These are phyloP conservation scores for Schizochytrium sp. DNA, from an alignment of 108 stramenopile genomes.

Conservation along the genomic window DNA sequence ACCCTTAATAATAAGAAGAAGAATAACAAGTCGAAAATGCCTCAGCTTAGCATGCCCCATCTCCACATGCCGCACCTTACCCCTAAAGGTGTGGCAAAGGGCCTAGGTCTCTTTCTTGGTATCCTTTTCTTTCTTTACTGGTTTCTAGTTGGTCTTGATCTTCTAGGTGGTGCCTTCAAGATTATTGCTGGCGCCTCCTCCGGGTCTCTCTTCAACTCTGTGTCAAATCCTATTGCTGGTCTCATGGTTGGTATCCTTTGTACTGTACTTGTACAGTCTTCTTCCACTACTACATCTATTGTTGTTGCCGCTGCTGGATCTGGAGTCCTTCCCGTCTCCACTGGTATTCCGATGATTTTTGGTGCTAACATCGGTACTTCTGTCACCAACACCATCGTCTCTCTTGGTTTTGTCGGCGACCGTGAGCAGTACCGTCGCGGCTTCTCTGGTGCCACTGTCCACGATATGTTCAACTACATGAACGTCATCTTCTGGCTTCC, in stretches of 20 bases:
- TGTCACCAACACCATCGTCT: background rate
- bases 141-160: background rate
- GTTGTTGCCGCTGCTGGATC: background rate
- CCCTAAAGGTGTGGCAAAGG: background rate
- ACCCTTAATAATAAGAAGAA: too few species aligned
- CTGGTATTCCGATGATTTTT: too few species aligned
- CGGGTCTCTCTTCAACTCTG: background rate
- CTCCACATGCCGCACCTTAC: background rate
- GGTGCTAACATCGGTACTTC: too few species aligned
- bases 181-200: constrained; percentile 11
- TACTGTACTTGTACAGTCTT: constrained; percentile 18
- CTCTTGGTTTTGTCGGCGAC: constrained; percentile 7
- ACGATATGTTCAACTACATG: background rate
- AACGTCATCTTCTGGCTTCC: background rate
- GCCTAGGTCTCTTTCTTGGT: background rate
- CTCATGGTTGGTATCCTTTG: constrained; percentile 13
- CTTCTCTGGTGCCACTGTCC: background rate
- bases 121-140: constrained; percentile 19
- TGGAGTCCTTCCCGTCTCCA: background rate
- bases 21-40: too few species aligned
- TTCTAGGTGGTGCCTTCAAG: constrained; percentile 1
- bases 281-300: background rate
- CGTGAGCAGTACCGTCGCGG: constrained; percentile 12
- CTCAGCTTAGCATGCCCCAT: background rate
- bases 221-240: constrained; percentile 18